phyloP scores from a whole-genome alignment of 768 basidiomycete species.

The Coprinopsis strossmayeri region DNA sequence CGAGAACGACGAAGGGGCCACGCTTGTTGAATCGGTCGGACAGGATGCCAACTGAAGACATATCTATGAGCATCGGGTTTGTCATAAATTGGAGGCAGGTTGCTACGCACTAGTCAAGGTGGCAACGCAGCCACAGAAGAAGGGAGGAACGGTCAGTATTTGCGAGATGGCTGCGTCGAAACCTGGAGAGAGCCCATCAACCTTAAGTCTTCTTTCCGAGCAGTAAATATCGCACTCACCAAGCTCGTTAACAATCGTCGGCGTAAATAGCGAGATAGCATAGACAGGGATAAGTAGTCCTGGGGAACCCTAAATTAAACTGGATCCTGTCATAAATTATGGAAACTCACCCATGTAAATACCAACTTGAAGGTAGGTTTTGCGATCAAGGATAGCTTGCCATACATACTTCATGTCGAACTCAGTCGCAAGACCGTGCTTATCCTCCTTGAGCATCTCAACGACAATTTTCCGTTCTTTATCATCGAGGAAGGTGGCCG shows the following conservation, averaged over 20 bases:
- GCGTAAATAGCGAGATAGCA: slow-evolving; percentile 38
- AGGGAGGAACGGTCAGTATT: slow-evolving; percentile 44
- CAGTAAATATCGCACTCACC: slow-evolving; percentile 17
- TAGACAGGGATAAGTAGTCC: slow-evolving; percentile 38
- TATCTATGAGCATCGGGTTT: neutral
- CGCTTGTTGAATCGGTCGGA: slow-evolving; percentile 35
- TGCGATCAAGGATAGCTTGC: slow-evolving; percentile 42
- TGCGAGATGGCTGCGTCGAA: slow-evolving; percentile 44
- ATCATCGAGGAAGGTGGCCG: slow-evolving; percentile 46
- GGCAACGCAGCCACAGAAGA: slow-evolving; percentile 35
- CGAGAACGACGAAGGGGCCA: slow-evolving; percentile 42
- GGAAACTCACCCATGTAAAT: slow-evolving; percentile 36
- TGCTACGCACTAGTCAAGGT: slow-evolving; percentile 26
- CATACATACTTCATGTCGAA: slow-evolving; percentile 37
- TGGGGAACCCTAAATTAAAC: neutral
- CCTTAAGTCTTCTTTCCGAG: neutral
- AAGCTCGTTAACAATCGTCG: slow-evolving; percentile 40
- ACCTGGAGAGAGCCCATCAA: slow-evolving; percentile 18
- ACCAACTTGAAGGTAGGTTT: slow-evolving; percentile 30
- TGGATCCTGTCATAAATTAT: neutral
- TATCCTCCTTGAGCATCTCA: slow-evolving; percentile 35
- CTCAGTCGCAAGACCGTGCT: slow-evolving; percentile 38
- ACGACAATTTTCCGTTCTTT: slow-evolving; percentile 33
- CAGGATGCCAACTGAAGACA: slow-evolving; percentile 24
- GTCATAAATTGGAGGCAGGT: neutral